These are phyloP conservation scores for Arabis alpina DNA, from an alignment of 345 rosid species.

Conservation along the genomic window DNA sequence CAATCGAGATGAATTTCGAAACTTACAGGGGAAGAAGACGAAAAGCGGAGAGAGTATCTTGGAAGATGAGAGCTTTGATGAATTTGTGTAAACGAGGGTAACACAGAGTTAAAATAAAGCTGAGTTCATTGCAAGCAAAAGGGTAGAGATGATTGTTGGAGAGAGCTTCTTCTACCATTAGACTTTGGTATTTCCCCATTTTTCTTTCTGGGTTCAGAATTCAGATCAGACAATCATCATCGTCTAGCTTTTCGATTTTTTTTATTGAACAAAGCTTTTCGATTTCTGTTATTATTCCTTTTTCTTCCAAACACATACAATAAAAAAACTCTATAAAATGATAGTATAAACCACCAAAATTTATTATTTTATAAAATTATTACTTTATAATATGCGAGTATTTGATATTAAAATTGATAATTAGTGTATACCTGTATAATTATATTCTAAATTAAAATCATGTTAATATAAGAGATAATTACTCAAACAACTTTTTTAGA, in stretches of 20 bases:
- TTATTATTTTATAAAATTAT: too few relatives aligned
- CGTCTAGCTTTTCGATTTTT: neutral
- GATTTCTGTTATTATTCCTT: too few relatives aligned
- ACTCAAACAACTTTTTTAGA: too few relatives aligned
- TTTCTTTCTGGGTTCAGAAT: conserved; percentile 14
- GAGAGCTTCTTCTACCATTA: conserved; percentile 54
- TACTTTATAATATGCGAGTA: too few relatives aligned
- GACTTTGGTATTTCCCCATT: conserved; percentile 57
- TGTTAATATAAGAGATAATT: too few relatives aligned
- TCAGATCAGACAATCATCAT: conserved; percentile 6
- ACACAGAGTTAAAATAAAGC: conserved; percentile 56
- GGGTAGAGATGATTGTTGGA: conserved; percentile 59
- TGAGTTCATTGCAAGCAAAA: conserved; percentile 67
- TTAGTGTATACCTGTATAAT: too few relatives aligned
- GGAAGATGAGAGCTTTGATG: conserved; percentile 65
- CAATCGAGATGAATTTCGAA: neutral
- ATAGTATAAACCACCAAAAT: too few relatives aligned
- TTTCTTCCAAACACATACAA: too few relatives aligned
- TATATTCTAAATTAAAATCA: too few relatives aligned
- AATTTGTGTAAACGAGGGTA: conserved; percentile 61
- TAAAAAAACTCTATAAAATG: too few relatives aligned
- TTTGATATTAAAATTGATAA: too few relatives aligned
- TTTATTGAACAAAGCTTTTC: too few relatives aligned
- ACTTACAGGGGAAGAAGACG: conserved; percentile 77
- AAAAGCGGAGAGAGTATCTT: conserved; percentile 71